Base-by-base conservation (phyloP, 148 eudicot genomes). In the Chenopodium quinoa region DNA sequence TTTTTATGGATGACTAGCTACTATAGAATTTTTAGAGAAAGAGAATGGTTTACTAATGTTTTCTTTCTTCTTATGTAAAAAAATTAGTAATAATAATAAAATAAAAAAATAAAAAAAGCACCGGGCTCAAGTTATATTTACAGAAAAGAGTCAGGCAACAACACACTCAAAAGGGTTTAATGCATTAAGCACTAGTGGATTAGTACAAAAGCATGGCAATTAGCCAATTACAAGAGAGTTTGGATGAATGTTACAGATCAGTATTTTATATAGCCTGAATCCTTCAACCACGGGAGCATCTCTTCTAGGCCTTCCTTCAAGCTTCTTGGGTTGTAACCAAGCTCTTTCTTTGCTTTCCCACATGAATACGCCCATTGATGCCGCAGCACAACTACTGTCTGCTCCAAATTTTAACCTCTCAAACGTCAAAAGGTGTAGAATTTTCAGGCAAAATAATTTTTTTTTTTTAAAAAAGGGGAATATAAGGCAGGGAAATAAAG, bases 281-380 rank as follows among this genome's bases (percentile, higher is more conserved):
- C 87, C 89, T 90, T 93, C 88, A 95, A 78, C 99, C 99, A 95
- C 44, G 89, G 89, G 7, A 93, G 90, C 75, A 92, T 86, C 82
- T 95, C 99, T 73, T 84, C 84, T 52, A 95, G 79, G 83, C 98
- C 98, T 74, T 91, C 94, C 77, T 85, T 88, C 84, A 95, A 86
- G 88, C 93, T 93, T 88, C 97, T 89, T 54, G 97, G 96, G 63
- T 90, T 82, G 70, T 93, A 95, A 77, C 86, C 90, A 67, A 95
- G 85, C 85, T 95, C 97, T 34, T 7, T 66, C 79, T 85, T 91
- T 44, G 98, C 96, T 84, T 92, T 95, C 76, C 87, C 98, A 77
- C 91, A 92, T 73, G 89, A 88, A 80, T 95, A 95, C 50, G 93
- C 91, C 98, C 98, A 95, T 64, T 92, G 93, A 85, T 92, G 93